Evolutionary conservation across 1,139 yeast genomes (phyloP), one percentile per base, ranked within the genome.

Genomic region (Wickerhamomyces sp.): DNA sequence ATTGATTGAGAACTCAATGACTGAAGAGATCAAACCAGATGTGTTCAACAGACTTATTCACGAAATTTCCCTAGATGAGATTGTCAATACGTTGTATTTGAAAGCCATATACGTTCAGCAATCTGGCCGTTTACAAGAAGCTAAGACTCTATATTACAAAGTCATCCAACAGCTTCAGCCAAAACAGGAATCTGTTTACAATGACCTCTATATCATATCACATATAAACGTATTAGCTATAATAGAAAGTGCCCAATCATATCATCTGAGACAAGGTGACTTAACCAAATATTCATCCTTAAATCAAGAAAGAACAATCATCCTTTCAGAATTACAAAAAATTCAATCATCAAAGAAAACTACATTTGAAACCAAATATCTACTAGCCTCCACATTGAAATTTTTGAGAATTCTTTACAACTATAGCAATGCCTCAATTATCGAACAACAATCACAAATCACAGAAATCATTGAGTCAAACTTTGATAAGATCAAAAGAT

Each of bases 141-240:
- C 60, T 2, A 44, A 39, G 27, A 7, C 14, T 2, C 26, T 29
- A 1, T 53, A 48, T 45, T 37, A 36, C 14, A 11, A 27, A 30
- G 9, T 56, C 14, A 34, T 41, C n/a, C 36, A 36, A 18, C 15
- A 26, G 27, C 13, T 33, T 39, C 14, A 35, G 33, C 7, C 33
- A 9, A n/a, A 27, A 27, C 14, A 37, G 34, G 39, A 43, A 18
- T 30, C 35, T 23, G 38, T 39, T 15, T 48, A 46, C 23, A 36
- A 44, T 32, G 62, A 58, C 14, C 15, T 55, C 10, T 51, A 47
- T 33, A 40, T 50, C 5, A 36, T 47, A 8, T 36, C 52, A 2
- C 39, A 45, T 6, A 11, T 57, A 13, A 57, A 56, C 31, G 23
- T 42, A 8, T 33, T 43, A 14, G 40, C 46, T 2, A 45, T 56